Conservation (phyloP, 1,284 basidiomycete genomes). For the Cutaneotrichosporon dermatis region DNA sequence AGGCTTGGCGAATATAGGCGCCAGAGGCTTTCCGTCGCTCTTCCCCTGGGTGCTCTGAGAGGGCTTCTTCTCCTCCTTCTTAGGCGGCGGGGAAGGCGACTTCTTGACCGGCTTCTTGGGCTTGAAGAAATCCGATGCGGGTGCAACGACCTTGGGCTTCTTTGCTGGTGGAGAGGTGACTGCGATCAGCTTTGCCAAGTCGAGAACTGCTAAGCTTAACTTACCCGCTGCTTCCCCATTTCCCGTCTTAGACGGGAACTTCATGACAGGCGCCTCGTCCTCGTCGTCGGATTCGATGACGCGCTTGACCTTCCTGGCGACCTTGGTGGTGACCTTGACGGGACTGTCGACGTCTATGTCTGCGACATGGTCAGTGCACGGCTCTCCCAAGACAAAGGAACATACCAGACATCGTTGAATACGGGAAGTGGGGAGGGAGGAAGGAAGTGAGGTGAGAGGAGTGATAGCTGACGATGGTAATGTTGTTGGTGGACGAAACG, state of each 20-base stretch:
- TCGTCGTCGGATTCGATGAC: conserved; percentile 66
- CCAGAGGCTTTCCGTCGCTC: conserved; percentile 41
- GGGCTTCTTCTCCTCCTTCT: conserved; percentile 4
- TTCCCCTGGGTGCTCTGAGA: conserved; percentile 11
- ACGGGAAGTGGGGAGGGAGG: too few species aligned
- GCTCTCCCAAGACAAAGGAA: too few species aligned
- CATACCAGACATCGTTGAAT: conserved; percentile 16
- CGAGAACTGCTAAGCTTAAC: neutral
- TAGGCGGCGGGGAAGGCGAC: neutral
- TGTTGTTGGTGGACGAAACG: neutral
- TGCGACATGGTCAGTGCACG: neutral
- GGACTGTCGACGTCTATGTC: conserved; percentile 26
- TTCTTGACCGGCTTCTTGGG: conserved; percentile 1
- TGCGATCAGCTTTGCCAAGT: neutral
- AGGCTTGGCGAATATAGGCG: conserved; percentile 48
- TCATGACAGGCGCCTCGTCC: conserved; percentile 32
- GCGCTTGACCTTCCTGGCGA: conserved; percentile 56
- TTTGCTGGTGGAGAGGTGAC: conserved; percentile 32
- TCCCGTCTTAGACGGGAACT: conserved; percentile 2
- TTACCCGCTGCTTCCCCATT: conserved; percentile 7
- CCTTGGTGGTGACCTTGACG: conserved; percentile 16
- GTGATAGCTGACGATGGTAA: neutral
- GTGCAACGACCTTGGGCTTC: conserved; percentile 27
- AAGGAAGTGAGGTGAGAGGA: neutral
- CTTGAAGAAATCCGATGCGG: conserved; percentile 29